Evolutionary conservation across 371 early-diverging fungal genomes (phyloP).

Genomic region (Neoconidiobolus thromboides): DNA sequence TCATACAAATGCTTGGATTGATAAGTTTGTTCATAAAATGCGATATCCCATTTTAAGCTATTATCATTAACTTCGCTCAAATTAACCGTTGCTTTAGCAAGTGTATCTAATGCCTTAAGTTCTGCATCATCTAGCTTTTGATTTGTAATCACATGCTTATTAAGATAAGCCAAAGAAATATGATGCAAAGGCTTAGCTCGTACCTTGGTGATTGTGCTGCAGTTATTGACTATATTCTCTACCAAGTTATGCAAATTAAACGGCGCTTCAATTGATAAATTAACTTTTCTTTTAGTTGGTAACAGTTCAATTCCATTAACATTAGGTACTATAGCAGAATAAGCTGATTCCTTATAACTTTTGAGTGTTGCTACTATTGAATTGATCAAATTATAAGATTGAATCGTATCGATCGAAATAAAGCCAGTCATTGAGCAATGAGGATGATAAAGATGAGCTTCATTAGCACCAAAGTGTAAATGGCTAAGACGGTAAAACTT

Average conservation of each 20-base stretch:
- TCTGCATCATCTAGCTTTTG: neutral
- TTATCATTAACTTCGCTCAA: neutral
- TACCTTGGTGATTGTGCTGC: neutral
- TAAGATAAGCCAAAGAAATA: neutral
- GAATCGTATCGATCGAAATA: constrained; percentile 8
- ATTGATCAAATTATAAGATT: neutral
- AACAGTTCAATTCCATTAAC: neutral
- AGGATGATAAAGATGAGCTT: constrained; percentile 21
- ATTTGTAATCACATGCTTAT: neutral
- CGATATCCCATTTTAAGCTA: neutral
- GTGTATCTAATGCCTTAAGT: neutral
- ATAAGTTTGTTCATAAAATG: constrained; percentile 1
- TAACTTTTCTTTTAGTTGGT: neutral
- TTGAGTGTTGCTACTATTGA: neutral
- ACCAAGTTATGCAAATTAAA: neutral
- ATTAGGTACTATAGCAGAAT: neutral
- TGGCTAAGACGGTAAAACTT: constrained; percentile 11
- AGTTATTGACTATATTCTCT: neutral
- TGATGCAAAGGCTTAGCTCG: neutral
- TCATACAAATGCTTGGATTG: neutral
- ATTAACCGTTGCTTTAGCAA: neutral
- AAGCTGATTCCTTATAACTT: neutral
- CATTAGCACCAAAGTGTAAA: constrained; percentile 13
- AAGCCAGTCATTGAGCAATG: constrained; percentile 25
- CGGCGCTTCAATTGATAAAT: neutral